phyloP scores from a whole-genome alignment of 257 asterid genomes.

The Salvia miltiorrhiza region DNA sequence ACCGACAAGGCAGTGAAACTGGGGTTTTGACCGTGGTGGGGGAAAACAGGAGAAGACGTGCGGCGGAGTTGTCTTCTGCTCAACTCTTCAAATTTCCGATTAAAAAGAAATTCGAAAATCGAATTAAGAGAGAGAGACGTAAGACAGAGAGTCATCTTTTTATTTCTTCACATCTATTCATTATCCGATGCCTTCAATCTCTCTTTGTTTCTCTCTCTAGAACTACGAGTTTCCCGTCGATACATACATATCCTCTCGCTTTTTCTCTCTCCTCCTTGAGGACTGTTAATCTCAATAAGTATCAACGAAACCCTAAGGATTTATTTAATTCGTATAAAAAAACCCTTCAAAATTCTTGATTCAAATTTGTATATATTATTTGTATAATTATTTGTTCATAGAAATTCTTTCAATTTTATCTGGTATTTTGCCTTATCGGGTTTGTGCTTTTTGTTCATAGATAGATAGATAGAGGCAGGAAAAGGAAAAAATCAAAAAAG shows the following conservation, averaged over 20 bases:
- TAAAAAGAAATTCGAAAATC: not conserved
- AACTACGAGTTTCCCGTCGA: not conserved
- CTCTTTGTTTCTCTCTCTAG: conserved; percentile 28
- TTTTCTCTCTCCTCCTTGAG: not conserved
- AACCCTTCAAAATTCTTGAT: conserved; percentile 32
- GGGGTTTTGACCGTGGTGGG: conserved; percentile 25
- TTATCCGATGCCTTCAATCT: conserved; percentile 37
- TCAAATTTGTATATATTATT: conserved; percentile 39
- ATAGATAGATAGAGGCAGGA: conserved; percentile 13
- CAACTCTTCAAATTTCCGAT: conserved; percentile 10
- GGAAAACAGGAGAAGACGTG: conserved; percentile 35
- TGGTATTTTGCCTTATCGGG: conserved; percentile 16
- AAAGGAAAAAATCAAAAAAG: not conserved
- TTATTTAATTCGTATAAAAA: not conserved
- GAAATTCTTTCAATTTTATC: conserved; percentile 28
- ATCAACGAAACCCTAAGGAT: conserved; percentile 26
- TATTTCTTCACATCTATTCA: conserved; percentile 36
- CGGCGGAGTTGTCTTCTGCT: conserved; percentile 35
- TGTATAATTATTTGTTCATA: conserved; percentile 29
- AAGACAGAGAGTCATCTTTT: conserved; percentile 27
- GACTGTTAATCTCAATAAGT: conserved; percentile 4
- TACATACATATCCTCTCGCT: no score
- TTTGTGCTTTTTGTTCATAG: conserved; percentile 27
- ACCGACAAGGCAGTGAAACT: conserved; percentile 6
- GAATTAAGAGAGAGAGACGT: conserved; percentile 42